Evolutionary conservation across 768 basidiomycete genomes (phyloP), one percentile per base, ranked within the genome.

Genomic region (Amanita muscaria): DNA sequence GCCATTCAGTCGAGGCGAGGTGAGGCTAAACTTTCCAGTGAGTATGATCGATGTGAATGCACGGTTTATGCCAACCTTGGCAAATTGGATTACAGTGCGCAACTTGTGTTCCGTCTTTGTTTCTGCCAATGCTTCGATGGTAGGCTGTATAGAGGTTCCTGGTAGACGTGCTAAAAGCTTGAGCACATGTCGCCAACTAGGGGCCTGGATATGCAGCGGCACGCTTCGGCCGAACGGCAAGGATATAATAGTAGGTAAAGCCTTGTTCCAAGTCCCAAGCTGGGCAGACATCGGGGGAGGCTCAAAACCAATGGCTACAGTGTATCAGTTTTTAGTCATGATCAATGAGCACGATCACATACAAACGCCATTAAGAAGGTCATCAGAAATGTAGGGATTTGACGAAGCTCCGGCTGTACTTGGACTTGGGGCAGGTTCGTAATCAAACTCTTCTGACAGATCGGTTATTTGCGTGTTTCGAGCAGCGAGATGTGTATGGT

Each of bases 11-110:
- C 0, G 79, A 70, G 15, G 68, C 55, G 30, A 71, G 75, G 53
- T 83, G 76, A 7, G 80, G 68, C 84, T 88, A 24, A 14, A 35
- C 24, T 23, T 40, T 15, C n/a, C 35, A n/a, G 23, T 35, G n/a
- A 48, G 35, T 2, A 40, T 12, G 10, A 15, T 31, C 22, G 34
- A 41, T 7, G 27, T 23, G 43, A 14, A 40, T 8, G 16, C 21
- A 15, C 30, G n/a, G n/a, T 8, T 18, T 39, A 11, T 12, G 53
- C 72, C 42, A 52, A 85, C 87, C 69, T 79, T 84, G 40, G 87
- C 70, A 53, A 89, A 87, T 54, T 89, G 87, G 44, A 90, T 63
- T 0, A 89, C 83, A 0, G 80, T 80, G 32, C 88, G 79, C 35
- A 90, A 63, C 48, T 71, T 73, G 40, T 80, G 66, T 4, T 74